A percentile compares a stretch with the other conserved stretches of the same genome.
Evolutionary conservation across 768 basidiomycete genomes (phyloP).

Genomic region (Tricholoma furcatifolium): DNA sequence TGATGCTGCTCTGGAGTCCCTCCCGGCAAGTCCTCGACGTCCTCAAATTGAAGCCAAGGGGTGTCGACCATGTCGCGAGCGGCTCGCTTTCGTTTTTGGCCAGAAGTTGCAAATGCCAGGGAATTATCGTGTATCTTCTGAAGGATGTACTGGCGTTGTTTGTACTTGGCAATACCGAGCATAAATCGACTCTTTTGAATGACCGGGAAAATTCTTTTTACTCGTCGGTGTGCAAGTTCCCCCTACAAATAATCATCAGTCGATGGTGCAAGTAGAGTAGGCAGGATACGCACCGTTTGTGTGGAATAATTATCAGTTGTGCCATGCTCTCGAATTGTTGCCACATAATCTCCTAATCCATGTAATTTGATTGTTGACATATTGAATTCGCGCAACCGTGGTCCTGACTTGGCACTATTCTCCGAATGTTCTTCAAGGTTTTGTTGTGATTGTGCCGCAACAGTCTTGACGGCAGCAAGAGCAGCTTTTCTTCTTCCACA

Average conservation of each 20-base stretch:
- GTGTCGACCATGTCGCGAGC: neutral
- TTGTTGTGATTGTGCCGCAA: neutral
- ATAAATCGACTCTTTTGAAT: too few relatives aligned
- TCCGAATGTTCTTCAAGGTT: neutral
- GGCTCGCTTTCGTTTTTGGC: neutral
- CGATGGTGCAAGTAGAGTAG: neutral
- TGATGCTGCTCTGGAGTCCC: neutral
- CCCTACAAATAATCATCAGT: neutral
- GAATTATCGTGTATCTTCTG: neutral
- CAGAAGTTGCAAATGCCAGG: neutral
- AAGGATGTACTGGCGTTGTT: neutral
- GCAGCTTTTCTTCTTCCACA: neutral
- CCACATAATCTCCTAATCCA: slow-evolving; percentile 31
- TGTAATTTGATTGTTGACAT: slow-evolving; percentile 32
- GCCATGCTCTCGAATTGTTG: too few relatives aligned
- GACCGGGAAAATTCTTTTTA: too few relatives aligned
- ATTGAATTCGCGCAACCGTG: slow-evolving; percentile 20
- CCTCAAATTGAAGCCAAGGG: neutral
- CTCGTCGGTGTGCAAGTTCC: too few relatives aligned
- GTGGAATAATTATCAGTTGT: too few relatives aligned
- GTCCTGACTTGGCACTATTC: too few relatives aligned
- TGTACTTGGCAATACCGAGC: neutral
- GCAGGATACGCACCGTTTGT: slow-evolving; percentile 25
- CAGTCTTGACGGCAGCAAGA: neutral
- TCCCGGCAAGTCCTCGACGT: neutral